Evolutionary conservation across 1,284 basidiomycete species (phyloP), one percentile per base, ranked within the genome.

Genomic region (Mycosarcoma mackinlayi): DNA sequence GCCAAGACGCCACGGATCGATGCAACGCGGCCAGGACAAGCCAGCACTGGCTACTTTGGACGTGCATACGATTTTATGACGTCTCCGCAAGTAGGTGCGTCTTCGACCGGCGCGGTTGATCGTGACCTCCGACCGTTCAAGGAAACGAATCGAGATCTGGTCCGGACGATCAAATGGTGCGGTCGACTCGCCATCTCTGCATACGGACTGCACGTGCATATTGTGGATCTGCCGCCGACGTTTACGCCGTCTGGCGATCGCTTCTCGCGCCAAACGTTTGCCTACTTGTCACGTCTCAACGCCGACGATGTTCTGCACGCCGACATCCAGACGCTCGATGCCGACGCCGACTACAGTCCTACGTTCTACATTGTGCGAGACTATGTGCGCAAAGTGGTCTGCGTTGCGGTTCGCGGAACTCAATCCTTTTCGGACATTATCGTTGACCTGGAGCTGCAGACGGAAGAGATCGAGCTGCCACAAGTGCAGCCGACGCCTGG

Each of bases 341-440:
- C 57, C 23, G 71, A 77, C 23, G 77, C 75, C 30, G 70, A 73
- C 41, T 82, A 82, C 63, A 62, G 66, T 16, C 80, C 80, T 3
- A 82, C 80, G 1, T 82, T 82, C 56, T 82, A 81, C 66, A 50
- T 82, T 18, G 71, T 79, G 4, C 72, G 77, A 25, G 80, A 82
- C 56, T 67, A 74, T 23, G 63, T 67, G 7, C 76, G 79, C 40
- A 76, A 77, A 57, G 73, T 76, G 34, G 73, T 82, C 42, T 77
- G 78, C 42, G 79, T 82, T 0, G 75, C 77, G 4, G 76, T 82
- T 6, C 73, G 80, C 3, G 80, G 80, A 8, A 82, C 79, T 14
- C 80, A 82, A 42, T 78, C 76, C 7, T 78, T 82, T 45, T 75
- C 75, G 14, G 80, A 82, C 54, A 81, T 82, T 53, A 80, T 82